Evolutionary conservation across 2,329 filamentous ascomycete species (phyloP).

Genomic region (Cordyceps militaris): DNA sequence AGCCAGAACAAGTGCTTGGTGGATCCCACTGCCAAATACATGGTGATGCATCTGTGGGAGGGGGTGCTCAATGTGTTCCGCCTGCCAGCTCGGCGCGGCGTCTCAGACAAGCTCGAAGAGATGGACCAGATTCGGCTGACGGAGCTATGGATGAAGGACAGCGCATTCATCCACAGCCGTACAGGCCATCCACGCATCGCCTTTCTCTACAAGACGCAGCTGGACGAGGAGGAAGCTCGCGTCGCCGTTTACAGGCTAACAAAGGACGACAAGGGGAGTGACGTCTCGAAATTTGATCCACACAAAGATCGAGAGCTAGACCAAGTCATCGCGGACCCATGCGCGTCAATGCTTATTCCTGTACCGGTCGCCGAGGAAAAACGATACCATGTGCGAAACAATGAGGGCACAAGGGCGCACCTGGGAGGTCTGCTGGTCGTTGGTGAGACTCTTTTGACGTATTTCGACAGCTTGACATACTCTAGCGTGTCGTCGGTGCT

Average conservation of each 20-base stretch:
- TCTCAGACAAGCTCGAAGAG: slow-evolving; percentile 36
- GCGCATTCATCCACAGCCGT: slow-evolving; percentile 50
- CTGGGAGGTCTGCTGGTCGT: slow-evolving; percentile 66
- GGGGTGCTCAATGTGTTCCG: slow-evolving; percentile 51
- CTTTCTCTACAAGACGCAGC: slow-evolving; percentile 49
- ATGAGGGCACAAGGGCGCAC: slow-evolving; percentile 46
- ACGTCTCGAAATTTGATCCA: slow-evolving; percentile 48
- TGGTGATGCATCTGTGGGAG: slow-evolving; percentile 54
- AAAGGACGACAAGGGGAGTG: slow-evolving; percentile 48
- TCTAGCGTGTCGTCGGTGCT: slow-evolving; percentile 58
- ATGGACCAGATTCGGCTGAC: slow-evolving; percentile 51
- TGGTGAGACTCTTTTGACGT: slow-evolving; percentile 74
- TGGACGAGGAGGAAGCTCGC: slow-evolving; percentile 45
- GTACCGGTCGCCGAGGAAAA: slow-evolving; percentile 52
- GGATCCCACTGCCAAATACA: slow-evolving; percentile 64
- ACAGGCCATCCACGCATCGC: slow-evolving; percentile 52
- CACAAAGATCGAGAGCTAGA: slow-evolving; percentile 48
- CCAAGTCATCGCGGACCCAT: slow-evolving; percentile 46
- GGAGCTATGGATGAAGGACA: slow-evolving; percentile 53
- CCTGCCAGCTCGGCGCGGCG: slow-evolving; percentile 39
- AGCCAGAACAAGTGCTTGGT: slow-evolving; percentile 77
- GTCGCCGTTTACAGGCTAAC: slow-evolving; percentile 55
- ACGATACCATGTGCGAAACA: slow-evolving; percentile 53
- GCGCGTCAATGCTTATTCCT: slow-evolving; percentile 55
- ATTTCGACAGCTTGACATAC: slow-evolving; percentile 72